These are phyloP conservation scores for Eucalyptus melliodora DNA, from an alignment of 345 rosid species.

Conservation along the genomic window DNA sequence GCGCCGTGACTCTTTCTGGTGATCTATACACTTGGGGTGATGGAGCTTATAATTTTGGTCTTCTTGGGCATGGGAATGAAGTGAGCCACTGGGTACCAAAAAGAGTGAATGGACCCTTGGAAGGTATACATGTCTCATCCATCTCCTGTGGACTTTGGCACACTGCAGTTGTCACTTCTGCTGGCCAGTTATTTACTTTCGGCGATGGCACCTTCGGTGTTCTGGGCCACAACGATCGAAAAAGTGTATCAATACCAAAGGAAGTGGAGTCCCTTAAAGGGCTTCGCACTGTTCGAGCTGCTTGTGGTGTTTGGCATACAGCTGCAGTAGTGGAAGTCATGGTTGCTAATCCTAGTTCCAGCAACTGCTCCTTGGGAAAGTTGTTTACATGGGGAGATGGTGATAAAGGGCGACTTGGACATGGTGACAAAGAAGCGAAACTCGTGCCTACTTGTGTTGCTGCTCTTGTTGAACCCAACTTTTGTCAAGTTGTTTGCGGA, in stretches of 20 bases:
- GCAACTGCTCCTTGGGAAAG: conserved; percentile 91
- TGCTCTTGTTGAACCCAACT: conserved; percentile 88
- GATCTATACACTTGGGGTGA: conserved; percentile 80
- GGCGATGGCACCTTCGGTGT: conserved; percentile 85
- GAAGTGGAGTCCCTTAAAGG: conserved; percentile 79
- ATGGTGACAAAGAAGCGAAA: conserved; percentile 88
- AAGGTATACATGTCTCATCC: conserved; percentile 65
- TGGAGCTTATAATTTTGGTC: conserved; percentile 61
- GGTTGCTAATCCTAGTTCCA: conserved; percentile 87
- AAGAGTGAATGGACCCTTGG: conserved; percentile 67
- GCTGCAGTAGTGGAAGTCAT: conserved; percentile 96
- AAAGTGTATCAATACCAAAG: conserved; percentile 51
- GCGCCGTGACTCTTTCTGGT: conserved; percentile 83
- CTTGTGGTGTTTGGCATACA: conserved; percentile 88
- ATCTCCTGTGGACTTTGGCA: conserved; percentile 88
- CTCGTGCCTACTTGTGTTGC: conserved; percentile 96
- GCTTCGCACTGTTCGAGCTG: conserved; percentile 64
- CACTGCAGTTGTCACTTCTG: conserved; percentile 69
- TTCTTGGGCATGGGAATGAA: conserved; percentile 74
- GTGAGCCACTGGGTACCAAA: conserved; percentile 79
- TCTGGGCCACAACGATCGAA: conserved; percentile 68
- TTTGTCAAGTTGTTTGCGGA: conserved; percentile 93
- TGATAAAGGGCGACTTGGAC: conserved; percentile 96
- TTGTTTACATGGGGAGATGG: conserved; percentile 99
- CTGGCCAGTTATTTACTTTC: conserved; percentile 66